phyloP scores from a whole-genome alignment of 768 basidiomycete genomes.

The Pluteus cervinus region DNA sequence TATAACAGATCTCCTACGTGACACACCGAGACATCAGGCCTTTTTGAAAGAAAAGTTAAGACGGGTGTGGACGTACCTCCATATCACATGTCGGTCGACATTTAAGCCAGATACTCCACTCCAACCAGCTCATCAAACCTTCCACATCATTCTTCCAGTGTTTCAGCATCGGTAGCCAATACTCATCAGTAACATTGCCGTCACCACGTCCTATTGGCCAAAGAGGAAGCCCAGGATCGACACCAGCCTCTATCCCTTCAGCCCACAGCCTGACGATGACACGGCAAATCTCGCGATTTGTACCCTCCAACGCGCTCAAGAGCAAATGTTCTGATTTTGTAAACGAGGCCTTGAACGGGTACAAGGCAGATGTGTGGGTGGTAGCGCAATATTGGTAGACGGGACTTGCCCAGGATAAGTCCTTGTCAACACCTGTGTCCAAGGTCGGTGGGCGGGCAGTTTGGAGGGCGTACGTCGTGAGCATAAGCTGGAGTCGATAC shows the following conservation, averaged over 20 bases:
- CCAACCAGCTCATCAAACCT: slow-evolving; percentile 42
- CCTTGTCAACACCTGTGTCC: neutral
- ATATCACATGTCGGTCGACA: slow-evolving; percentile 39
- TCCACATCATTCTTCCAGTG: slow-evolving; percentile 29
- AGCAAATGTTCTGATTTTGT: slow-evolving; percentile 25
- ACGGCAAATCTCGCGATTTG: slow-evolving; percentile 39
- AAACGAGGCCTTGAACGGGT: slow-evolving; percentile 9
- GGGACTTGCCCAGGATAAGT: slow-evolving; percentile 27
- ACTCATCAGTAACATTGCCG: neutral
- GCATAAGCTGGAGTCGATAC: slow-evolving; percentile 22
- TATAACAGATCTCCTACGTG: slow-evolving; percentile 34
- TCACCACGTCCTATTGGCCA: no score
- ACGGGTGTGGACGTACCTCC: slow-evolving; percentile 36
- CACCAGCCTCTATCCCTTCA: slow-evolving; percentile 23
- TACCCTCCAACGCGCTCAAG: slow-evolving; percentile 23
- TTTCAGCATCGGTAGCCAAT: slow-evolving; percentile 8
- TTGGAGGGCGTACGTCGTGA: slow-evolving; percentile 24
- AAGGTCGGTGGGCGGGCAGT: slow-evolving; percentile 9
- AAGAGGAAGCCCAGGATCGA: slow-evolving; percentile 10
- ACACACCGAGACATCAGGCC: neutral
- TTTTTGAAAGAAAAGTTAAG: neutral
- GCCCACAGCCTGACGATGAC: slow-evolving; percentile 43
- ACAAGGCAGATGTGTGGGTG: slow-evolving; percentile 23
- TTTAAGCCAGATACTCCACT: slow-evolving; percentile 45
- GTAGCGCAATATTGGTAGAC: slow-evolving; percentile 26